Base-by-base conservation (phyloP, 495 filamentous ascomycete species). In the Podospora pseudoanserina region DNA sequence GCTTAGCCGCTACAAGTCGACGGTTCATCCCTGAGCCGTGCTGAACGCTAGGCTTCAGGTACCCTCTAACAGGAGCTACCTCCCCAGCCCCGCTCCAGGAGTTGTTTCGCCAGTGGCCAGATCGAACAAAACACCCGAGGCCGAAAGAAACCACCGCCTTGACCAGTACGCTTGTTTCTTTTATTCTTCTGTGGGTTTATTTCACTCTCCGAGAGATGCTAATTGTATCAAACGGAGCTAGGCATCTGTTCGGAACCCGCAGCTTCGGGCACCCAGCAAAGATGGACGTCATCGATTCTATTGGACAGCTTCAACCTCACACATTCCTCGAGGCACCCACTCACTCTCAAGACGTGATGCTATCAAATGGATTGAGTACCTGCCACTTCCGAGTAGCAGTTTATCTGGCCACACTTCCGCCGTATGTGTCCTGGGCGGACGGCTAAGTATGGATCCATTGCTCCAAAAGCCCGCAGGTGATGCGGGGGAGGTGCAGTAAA, bases 1-100 rank as follows among this genome's bases (percentile, higher is more conserved):
- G 63, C n/a, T 71, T 57, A 63, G 61, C 61, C 16, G 61, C 28
- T 34, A 63, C 61, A 39, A n/a, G n/a, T 15, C 32, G 61, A 63
- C 32, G 61, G 18, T 5, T 6, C 16, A 61, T 61, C 23, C 61
- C 27, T 63, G 61, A 44, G 27, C 39, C 39, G 15, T 49, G 39
- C 39, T 49, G 39, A 49, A 13, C 61, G 28, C 30, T 63, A 63
- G 30, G n/a, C 15, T n/a, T 32, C 27, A 63, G 61, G 61, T 63
- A 63, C 18, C 20, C 30, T 49, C 61, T 63, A 63, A 63, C 61
- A 63, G 32, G 55, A 63, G 30, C 13, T 63, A 44, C 20, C 30
- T 32, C 30, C 30, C 30, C 23, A 27, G 11, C 59, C 56, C 56
- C 23, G 13, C 56, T 20, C 19, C 56, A 58, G 56, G 13, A 27